These are phyloP conservation scores for Massariosphaeria phaeospora DNA, from an alignment of 495 filamentous ascomycete genomes.

Conservation along the genomic window DNA sequence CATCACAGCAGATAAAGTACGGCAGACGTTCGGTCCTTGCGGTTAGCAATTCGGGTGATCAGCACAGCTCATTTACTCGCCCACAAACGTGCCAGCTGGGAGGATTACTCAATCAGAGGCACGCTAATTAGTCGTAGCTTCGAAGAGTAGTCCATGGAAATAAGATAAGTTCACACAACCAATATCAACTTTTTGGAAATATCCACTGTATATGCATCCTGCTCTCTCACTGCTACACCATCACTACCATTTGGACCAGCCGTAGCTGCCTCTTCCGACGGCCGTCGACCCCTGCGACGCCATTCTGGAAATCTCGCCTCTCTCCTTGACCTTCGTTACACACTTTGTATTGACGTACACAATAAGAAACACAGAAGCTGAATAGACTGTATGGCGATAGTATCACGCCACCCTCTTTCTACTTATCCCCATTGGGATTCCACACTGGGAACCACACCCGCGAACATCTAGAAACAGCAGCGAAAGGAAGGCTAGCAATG, in stretches of 20 bases:
- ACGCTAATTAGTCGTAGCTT: too few species aligned
- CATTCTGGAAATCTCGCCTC: not conserved
- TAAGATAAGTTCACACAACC: too few species aligned
- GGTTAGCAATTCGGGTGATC: too few species aligned
- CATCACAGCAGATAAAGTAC: too few species aligned
- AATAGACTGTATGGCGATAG: not conserved
- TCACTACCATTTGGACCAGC: conserved; percentile 3
- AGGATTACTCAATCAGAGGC: too few species aligned
- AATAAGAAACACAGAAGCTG: not conserved
- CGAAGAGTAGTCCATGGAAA: too few species aligned
- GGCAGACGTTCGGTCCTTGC: too few species aligned
- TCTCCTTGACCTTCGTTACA: not conserved
- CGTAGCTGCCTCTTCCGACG: not conserved
- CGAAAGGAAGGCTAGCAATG: conserved; percentile 10
- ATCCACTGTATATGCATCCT: conserved; percentile 10
- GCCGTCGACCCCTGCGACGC: not conserved
- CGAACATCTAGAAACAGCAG: not conserved
- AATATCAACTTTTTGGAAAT: too few species aligned
- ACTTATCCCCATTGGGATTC: conserved; percentile 1
- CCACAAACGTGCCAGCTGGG: too few species aligned
- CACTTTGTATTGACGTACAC: not conserved
- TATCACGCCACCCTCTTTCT: conserved; percentile 9
- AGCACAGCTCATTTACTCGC: too few species aligned
- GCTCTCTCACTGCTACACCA: not conserved
- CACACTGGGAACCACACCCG: not conserved